Base-by-base conservation (phyloP, 2,329 filamentous ascomycete genomes). In the Colletotrichum tanaceti region DNA sequence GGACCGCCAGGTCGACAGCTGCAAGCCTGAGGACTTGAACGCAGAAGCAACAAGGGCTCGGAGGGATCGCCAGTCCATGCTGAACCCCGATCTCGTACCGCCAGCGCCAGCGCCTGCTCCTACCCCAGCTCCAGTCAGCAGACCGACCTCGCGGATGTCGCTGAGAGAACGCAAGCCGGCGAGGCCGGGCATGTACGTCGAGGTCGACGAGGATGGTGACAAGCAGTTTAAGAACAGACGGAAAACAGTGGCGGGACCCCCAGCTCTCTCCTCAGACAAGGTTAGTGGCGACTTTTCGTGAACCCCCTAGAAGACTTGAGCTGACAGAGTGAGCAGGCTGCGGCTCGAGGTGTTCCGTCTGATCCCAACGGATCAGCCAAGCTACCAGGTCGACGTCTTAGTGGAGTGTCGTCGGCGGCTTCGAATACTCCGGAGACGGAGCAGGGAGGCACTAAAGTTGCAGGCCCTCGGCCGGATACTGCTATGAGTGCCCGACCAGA, bases 1-100 rank as follows among this genome's bases (percentile, higher is more conserved):
- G 0, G 86, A 91, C 72, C 87, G 94, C 4, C 89, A 93, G 73
- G 94, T 91, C 0, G 85, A 85, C 60, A 97, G 94, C 79, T 93
- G 87, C 78, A 91, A 84, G 39, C 86, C 90, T 10, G 92, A 97
- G 73, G 94, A 98, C 53, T 84, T 98, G 7, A 91, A 91, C 68
- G 87, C 87, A 0, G 90, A 92, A 75, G 89, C 89, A 24, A 87
- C 87, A 62, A 80, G 89, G 73, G 80, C 84, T 70, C 81, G 91
- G 73, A 83, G 86, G 73, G 93, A 95, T 72, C 87, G 89, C 6
- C 88, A 91, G 74, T 86, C 87, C 16, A 78, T 82, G 11, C 79
- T 85, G 38, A 83, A 78, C 18, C 76, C 80, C 16, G 72, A 79
- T 11, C 76, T 78, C 14, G 75, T 70, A 6, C 73, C 77, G 10